Conservation (phyloP, 1,284 basidiomycete genomes). For the Entoloma clypeatum region DNA sequence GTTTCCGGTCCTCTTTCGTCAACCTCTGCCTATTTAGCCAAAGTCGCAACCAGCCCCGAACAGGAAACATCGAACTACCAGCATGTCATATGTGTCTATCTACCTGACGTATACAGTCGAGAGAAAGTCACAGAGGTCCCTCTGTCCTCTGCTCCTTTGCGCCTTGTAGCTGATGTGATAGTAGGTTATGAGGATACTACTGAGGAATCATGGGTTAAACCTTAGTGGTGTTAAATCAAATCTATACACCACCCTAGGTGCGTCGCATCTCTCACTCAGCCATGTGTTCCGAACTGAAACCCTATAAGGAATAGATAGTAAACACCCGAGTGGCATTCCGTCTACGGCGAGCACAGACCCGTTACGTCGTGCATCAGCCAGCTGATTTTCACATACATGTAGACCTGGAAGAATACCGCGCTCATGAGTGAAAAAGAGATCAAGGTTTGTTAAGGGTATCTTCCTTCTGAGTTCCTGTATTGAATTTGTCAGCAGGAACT, state of each 20-base stretch:
- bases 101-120: constrained; percentile 68
- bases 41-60: constrained; percentile 60
- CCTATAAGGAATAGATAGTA: constrained; percentile 60
- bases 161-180: background rate
- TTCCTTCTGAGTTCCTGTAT: constrained; percentile 1
- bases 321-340: constrained; percentile 65
- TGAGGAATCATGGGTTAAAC: constrained; percentile 59
- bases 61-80: constrained; percentile 46
- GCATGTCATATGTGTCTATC: constrained; percentile 67
- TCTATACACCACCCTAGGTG: constrained; percentile 61
- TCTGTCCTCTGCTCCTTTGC: constrained; percentile 1
- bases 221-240: constrained; percentile 68
- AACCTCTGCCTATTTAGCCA: constrained; percentile 51
- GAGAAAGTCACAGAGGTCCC: constrained; percentile 49
- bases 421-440: constrained; percentile 57
- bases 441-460: constrained; percentile 40
- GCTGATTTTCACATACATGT: constrained; percentile 5
- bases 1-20: constrained; percentile 55
- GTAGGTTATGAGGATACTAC: constrained; percentile 64
- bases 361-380: constrained; percentile 1
- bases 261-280: too few species aligned
- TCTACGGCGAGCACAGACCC: constrained; percentile 48
- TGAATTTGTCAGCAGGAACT: constrained; percentile 39
- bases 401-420: constrained; percentile 66
- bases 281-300: too few species aligned